phyloP scores from a whole-genome alignment of 1,284 basidiomycete species.

The Mycosarcoma maydis region DNA sequence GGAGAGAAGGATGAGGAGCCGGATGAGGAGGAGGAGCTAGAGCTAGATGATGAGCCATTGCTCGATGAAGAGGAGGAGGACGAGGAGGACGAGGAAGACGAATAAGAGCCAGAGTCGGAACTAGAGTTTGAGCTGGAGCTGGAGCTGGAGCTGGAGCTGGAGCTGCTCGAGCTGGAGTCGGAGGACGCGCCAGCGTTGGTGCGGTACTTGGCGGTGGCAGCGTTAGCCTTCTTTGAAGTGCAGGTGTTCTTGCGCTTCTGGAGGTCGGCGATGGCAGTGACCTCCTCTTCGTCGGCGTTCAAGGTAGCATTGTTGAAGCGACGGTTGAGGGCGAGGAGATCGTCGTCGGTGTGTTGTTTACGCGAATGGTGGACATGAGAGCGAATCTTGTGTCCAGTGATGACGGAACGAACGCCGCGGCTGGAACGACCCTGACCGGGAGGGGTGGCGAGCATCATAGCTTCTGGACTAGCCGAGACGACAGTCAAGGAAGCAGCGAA shows the following conservation, averaged over 20 bases:
- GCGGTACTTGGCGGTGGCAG: conserved; percentile 18
- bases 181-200: conserved; percentile 8
- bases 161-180: not conserved
- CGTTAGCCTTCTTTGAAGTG: conserved; percentile 22
- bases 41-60: conserved; percentile 10
- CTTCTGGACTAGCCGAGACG: conserved; percentile 28
- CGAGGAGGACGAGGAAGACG: conserved; percentile 21
- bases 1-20: conserved; percentile 11
- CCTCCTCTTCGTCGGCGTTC: conserved; percentile 35
- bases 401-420: conserved; percentile 43
- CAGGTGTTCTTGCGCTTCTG: conserved; percentile 42
- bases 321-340: conserved; percentile 15
- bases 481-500: conserved; percentile 33
- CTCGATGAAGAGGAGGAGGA: conserved; percentile 12
- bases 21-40: conserved; percentile 19
- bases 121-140: conserved; percentile 8
- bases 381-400: conserved; percentile 54
- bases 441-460: conserved; percentile 21
- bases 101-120: conserved; percentile 12
- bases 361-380: conserved; percentile 47
- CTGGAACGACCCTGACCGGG: conserved; percentile 47
- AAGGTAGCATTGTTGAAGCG: conserved; percentile 30
- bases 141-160: conserved; percentile 16
- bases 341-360: conserved; percentile 15
- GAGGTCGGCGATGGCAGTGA: conserved; percentile 25